A percentile compares a stretch with the other conserved stretches of the same genome.
phyloP scores from a whole-genome alignment of 1,284 basidiomycete species.

The Schizophyllum commune region DNA sequence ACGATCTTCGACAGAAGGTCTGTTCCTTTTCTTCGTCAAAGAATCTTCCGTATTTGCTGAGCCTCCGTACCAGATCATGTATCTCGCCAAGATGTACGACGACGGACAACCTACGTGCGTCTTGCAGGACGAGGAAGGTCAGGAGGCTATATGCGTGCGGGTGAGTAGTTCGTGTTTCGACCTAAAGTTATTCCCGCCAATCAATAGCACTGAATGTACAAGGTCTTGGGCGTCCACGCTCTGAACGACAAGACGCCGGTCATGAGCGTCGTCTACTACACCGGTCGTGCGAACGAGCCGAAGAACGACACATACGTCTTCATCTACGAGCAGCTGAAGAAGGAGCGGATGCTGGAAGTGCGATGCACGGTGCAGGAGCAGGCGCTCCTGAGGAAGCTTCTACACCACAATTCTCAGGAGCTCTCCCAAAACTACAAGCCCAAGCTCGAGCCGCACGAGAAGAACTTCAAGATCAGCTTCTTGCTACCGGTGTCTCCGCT shows the following conservation, averaged over 20 bases:
- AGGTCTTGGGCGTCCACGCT: constrained; percentile 9
- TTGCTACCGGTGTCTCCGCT: constrained; percentile 23
- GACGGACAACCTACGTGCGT: constrained; percentile 1
- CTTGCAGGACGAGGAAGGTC: constrained; percentile 7
- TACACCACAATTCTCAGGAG: constrained; percentile 18
- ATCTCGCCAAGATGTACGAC: constrained; percentile 9
- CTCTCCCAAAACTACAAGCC: constrained; percentile 15
- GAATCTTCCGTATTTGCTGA: neutral
- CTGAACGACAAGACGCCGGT: constrained; percentile 10
- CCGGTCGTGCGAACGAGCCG: constrained; percentile 1
- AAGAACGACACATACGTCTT: constrained; percentile 4
- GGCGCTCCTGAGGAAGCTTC: constrained; percentile 19
- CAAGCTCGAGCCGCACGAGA: constrained; percentile 14
- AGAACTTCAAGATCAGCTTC: constrained; percentile 19
- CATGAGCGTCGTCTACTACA: constrained; percentile 6
- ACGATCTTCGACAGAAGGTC: neutral
- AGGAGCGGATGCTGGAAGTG: constrained; percentile 1
- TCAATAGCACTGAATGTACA: neutral
- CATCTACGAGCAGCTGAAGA: neutral
- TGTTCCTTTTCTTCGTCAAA: neutral
- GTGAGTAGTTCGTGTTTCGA: neutral
- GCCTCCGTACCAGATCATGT: neutral
- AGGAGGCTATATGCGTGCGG: constrained; percentile 11
- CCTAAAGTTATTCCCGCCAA: neutral
- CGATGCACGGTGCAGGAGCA: constrained; percentile 8